phyloP scores from a whole-genome alignment of 768 basidiomycete species.

The Rhodotorula diobovata region DNA sequence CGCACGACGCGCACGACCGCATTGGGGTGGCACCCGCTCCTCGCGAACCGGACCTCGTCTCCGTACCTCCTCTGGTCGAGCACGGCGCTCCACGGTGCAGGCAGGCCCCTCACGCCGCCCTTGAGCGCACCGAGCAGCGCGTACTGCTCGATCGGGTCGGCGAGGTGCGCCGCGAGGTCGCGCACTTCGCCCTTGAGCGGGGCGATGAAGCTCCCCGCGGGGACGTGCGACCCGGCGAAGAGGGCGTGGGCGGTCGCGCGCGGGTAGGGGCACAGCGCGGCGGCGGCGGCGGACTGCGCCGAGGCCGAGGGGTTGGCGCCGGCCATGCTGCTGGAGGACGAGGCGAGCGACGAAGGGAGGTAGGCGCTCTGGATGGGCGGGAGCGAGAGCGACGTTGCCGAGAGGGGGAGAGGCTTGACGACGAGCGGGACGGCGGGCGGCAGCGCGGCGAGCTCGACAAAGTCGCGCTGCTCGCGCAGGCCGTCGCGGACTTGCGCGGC shows the following conservation, averaged over 20 bases:
- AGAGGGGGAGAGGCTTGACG: constrained; percentile 39
- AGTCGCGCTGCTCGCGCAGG: constrained; percentile 15
- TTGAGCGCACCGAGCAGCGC: constrained; percentile 68
- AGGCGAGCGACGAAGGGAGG: constrained; percentile 34
- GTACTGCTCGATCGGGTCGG: constrained; percentile 82
- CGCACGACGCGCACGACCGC: constrained; percentile 57
- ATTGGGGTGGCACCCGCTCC: constrained; percentile 64
- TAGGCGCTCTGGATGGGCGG: constrained; percentile 33
- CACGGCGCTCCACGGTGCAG: constrained; percentile 69
- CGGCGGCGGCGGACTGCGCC: constrained; percentile 29
- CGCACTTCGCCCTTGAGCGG: constrained; percentile 63
- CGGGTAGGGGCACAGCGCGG: constrained; percentile 41
- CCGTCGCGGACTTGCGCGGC: constrained; percentile 10
- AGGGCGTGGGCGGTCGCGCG: constrained; percentile 54
- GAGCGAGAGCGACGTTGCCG: constrained; percentile 25
- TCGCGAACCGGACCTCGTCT: constrained; percentile 59
- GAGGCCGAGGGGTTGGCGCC: no score
- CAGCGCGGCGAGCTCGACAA: constrained; percentile 26
- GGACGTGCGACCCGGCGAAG: constrained; percentile 61
- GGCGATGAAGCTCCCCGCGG: constrained; percentile 58
- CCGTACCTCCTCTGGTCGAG: constrained; percentile 74
- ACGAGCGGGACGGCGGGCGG: constrained; percentile 6
- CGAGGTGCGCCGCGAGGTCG: constrained; percentile 64
- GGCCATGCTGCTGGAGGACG: background rate
- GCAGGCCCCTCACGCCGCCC: constrained; percentile 72